Evolutionary conservation across 176 grass and related monocot species (phyloP).

Genomic region (Triticum turgidum): DNA sequence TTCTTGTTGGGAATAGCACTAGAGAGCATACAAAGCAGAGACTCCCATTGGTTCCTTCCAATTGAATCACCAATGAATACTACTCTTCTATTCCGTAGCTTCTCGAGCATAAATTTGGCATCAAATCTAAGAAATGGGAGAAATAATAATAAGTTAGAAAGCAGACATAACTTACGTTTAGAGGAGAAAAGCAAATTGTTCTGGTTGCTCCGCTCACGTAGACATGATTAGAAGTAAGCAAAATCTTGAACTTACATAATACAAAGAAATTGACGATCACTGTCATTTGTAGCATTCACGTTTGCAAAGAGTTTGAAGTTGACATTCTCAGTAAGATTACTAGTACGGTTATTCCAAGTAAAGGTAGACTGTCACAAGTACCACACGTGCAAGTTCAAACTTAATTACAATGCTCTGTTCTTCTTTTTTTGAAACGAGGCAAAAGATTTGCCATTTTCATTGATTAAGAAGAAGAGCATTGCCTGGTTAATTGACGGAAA

Average conservation of each 20-base stretch:
- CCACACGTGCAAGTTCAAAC: background rate
- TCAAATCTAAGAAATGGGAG: conserved; percentile 52
- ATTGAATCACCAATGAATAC: conserved; percentile 97
- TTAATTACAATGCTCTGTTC: background rate
- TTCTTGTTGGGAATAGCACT: conserved; percentile 44
- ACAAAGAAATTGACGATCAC: background rate
- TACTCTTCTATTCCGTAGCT: conserved; percentile 62
- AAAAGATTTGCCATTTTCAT: too few species aligned
- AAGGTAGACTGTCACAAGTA: background rate
- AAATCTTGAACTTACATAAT: background rate
- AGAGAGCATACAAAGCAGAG: conserved; percentile 82
- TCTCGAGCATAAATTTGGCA: conserved; percentile 63
- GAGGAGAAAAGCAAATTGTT: background rate
- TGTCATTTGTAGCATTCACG: background rate
- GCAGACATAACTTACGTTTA: background rate
- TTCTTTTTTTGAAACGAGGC: too few species aligned
- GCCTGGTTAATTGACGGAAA: too few species aligned
- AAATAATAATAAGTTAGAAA: background rate
- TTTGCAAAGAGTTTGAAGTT: background rate
- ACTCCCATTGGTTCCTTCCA: conserved; percentile 95
- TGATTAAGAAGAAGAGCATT: too few species aligned
- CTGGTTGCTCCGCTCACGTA: background rate
- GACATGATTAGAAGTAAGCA: background rate
- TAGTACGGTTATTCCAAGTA: background rate
- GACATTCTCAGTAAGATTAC: background rate